These are phyloP conservation scores for Penicillium sclerotigenum DNA, from an alignment of 2,329 filamentous ascomycete genomes.

Conservation along the genomic window DNA sequence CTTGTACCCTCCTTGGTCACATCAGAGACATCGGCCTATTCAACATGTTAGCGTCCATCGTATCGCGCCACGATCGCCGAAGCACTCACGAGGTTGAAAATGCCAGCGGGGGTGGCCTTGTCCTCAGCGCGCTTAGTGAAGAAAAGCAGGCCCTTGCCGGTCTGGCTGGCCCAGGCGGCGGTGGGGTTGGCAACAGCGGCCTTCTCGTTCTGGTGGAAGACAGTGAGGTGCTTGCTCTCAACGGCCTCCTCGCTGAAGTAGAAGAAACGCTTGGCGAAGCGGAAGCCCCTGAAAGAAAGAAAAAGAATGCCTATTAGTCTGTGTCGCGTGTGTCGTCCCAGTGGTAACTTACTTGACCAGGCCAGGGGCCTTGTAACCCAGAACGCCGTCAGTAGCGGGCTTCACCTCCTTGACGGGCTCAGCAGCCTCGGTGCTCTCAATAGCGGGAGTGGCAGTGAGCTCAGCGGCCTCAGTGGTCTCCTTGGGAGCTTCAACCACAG, in stretches of 20 bases:
- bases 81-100: constrained; percentile 75
- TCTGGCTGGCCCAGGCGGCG: constrained; percentile 86
- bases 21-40: constrained; percentile 64
- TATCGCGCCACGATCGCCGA: neutral
- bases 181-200: constrained; percentile 71
- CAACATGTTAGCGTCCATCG: constrained; percentile 33
- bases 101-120: constrained; percentile 74
- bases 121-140: constrained; percentile 79
- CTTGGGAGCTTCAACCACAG: constrained; percentile 11
- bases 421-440: constrained; percentile 15
- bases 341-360: constrained; percentile 73
- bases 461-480: constrained; percentile 14
- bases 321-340: neutral
- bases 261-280: constrained; percentile 91
- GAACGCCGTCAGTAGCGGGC: constrained; percentile 75
- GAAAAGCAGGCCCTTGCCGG: constrained; percentile 92
- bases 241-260: constrained; percentile 74
- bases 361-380: constrained; percentile 87
- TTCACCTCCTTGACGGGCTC: constrained; percentile 44
- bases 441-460: constrained; percentile 8
- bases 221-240: constrained; percentile 67
- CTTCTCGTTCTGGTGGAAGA: constrained; percentile 89
- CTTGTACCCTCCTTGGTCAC: constrained; percentile 69
- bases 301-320: constrained; percentile 16
- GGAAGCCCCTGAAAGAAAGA: constrained; percentile 65